Evolutionary conservation across 2,329 filamentous ascomycete genomes (phyloP).

Genomic region (Monosporascus sp.): DNA sequence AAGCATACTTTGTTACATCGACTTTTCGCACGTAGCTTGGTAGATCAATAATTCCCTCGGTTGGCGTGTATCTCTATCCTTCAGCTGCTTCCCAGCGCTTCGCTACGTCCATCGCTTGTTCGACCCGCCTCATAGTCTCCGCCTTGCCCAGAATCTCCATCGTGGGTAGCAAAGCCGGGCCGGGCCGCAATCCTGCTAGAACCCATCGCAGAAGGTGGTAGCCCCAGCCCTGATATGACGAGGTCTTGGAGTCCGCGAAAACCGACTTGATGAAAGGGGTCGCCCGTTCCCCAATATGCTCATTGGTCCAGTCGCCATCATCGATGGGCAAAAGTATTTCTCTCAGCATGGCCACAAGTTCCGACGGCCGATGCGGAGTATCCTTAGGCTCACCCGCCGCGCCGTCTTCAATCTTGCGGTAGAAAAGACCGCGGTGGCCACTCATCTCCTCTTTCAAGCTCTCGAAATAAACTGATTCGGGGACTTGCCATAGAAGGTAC

Average conservation of each 20-base stretch:
- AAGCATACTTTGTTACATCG: constrained; percentile 2
- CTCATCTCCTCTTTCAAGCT: constrained; percentile 3
- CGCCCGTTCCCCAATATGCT: constrained; percentile 9
- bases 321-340: constrained; percentile 10
- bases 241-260: constrained; percentile 1
- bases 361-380: constrained; percentile 1
- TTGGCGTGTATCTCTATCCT: not conserved
- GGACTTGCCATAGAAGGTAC: constrained; percentile 3
- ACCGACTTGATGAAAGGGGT: constrained; percentile 17
- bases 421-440: constrained; percentile 1
- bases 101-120: constrained; percentile 13
- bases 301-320: constrained; percentile 13
- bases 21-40: not conserved
- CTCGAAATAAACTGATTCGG: not conserved
- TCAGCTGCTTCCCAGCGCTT: not conserved
- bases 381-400: not conserved
- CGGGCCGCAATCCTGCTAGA: constrained; percentile 14
- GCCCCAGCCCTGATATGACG: constrained; percentile 14
- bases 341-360: constrained; percentile 9
- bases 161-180: constrained; percentile 16
- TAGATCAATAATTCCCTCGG: not conserved
- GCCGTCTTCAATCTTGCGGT: not conserved
- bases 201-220: constrained; percentile 25
- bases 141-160: constrained; percentile 22
- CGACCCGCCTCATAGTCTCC: constrained; percentile 18